These are phyloP conservation scores for Zhuliangozyma blackwelliae DNA, from an alignment of 1,139 yeast species.

Conservation along the genomic window DNA sequence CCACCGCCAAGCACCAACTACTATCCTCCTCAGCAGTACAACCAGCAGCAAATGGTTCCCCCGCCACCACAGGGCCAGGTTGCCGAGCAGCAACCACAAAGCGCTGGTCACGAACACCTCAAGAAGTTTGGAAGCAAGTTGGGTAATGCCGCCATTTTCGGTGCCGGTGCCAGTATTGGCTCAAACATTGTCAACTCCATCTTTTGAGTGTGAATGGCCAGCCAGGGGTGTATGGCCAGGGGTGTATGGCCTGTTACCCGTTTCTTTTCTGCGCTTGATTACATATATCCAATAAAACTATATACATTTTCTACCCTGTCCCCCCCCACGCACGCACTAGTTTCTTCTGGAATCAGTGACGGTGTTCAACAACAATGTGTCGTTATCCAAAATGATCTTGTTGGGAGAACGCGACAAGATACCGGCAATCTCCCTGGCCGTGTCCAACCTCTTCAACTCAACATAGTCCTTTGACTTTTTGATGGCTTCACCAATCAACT, in stretches of 20 bases:
- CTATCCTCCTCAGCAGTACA: slow-evolving; percentile 34
- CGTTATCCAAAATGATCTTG: slow-evolving; percentile 86
- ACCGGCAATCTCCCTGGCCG: slow-evolving; percentile 92
- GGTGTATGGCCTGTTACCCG: background rate
- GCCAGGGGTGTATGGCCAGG: background rate
- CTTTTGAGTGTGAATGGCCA: slow-evolving; percentile 37
- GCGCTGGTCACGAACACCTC: slow-evolving; percentile 29
- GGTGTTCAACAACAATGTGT: slow-evolving; percentile 86
- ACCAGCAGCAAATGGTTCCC: slow-evolving; percentile 20
- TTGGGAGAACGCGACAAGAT: slow-evolving; percentile 86
- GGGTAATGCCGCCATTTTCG: slow-evolving; percentile 91
- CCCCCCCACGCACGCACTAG: too few species aligned
- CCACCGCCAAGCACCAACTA: slow-evolving; percentile 47
- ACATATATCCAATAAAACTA: too few species aligned
- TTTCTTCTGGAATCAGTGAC: slow-evolving; percentile 56
- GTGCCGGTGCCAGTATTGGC: slow-evolving; percentile 97
- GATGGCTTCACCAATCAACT: slow-evolving; percentile 97
- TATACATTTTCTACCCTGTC: too few species aligned
- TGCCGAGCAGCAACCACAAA: slow-evolving; percentile 18
- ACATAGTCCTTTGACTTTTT: slow-evolving; percentile 94
- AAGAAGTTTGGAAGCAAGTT: slow-evolving; percentile 76
- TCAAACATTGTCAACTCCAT: slow-evolving; percentile 82
- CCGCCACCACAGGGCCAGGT: slow-evolving; percentile 14
- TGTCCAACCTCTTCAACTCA: slow-evolving; percentile 92
- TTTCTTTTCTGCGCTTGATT: background rate